phyloP scores from a whole-genome alignment of 495 filamentous ascomycete species.

The Penicillium simplicissimum region DNA sequence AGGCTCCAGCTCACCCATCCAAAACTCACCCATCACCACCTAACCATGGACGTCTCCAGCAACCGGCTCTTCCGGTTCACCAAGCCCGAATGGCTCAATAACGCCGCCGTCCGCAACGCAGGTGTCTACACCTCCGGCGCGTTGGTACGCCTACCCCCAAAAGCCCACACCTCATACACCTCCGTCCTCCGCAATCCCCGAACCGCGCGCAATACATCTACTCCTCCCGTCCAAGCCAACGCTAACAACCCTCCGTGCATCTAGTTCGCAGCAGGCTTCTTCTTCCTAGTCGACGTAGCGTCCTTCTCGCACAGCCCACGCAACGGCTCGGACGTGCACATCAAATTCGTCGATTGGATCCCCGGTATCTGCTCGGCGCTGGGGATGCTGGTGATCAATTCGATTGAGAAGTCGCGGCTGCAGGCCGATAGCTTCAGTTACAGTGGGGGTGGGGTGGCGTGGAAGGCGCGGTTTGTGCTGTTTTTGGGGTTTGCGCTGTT shows the following conservation, averaged over 20 bases:
- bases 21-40: slow-evolving; percentile 7
- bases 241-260: slow-evolving; percentile 18
- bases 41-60: slow-evolving; percentile 53
- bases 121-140: slow-evolving; percentile 87
- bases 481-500: slow-evolving; percentile 94
- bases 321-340: slow-evolving; percentile 81
- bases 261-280: slow-evolving; percentile 96
- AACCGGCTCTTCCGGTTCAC: slow-evolving; percentile 76
- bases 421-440: slow-evolving; percentile 87
- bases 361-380: slow-evolving; percentile 90
- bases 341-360: slow-evolving; percentile 98
- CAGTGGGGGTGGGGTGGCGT: slow-evolving; percentile 81
- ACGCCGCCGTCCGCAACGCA: slow-evolving; percentile 73
- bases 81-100: slow-evolving; percentile 89
- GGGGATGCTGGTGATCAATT: slow-evolving; percentile 99
- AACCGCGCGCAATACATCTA: not conserved
- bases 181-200: not conserved
- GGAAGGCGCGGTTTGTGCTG: slow-evolving; percentile 94
- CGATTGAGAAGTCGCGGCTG: slow-evolving; percentile 88
- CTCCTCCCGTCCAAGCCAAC: not conserved
- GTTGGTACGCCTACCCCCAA: slow-evolving; percentile 58
- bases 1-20: slow-evolving; percentile 6
- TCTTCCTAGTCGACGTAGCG: slow-evolving; percentile 89
- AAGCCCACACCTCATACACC: slow-evolving; percentile 3
- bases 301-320: slow-evolving; percentile 77